Conservation (phyloP, 1,284 basidiomycete genomes). For the Pyrrhoderma noxium region DNA sequence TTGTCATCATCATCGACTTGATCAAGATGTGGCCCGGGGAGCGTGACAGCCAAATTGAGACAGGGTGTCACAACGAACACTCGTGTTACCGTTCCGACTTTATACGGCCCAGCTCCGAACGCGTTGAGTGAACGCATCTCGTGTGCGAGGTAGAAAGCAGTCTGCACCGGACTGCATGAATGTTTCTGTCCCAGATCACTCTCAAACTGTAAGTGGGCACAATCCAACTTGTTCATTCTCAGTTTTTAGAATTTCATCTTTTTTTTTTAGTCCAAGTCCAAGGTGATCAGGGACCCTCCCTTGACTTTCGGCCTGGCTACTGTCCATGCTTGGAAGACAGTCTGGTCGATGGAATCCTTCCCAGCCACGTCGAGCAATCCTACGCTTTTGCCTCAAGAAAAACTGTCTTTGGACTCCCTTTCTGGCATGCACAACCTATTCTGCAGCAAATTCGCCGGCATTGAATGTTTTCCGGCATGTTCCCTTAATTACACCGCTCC, state of each 20-base stretch:
- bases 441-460: constrained; percentile 4
- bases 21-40: too few relatives aligned
- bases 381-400: not conserved
- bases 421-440: not conserved
- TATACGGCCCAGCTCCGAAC: too few relatives aligned
- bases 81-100: too few relatives aligned
- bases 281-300: constrained; percentile 30
- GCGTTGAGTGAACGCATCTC: not conserved
- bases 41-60: too few relatives aligned
- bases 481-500: not conserved
- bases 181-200: not conserved
- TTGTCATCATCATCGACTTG: too few relatives aligned
- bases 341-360: constrained; percentile 36
- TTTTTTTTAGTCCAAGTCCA: constrained; percentile 18
- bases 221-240: not conserved
- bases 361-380: constrained; percentile 27
- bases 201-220: not conserved
- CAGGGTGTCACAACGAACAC: too few relatives aligned
- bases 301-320: constrained; percentile 35
- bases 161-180: constrained; percentile 10
- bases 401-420: not conserved
- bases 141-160: constrained; percentile 1
- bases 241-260: not conserved
- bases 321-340: constrained; percentile 67
- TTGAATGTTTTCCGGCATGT: not conserved